Evolutionary conservation across 441 rosid species (phyloP), one percentile per base, ranked within the genome.

Genomic region (Erodium moschatum): DNA sequence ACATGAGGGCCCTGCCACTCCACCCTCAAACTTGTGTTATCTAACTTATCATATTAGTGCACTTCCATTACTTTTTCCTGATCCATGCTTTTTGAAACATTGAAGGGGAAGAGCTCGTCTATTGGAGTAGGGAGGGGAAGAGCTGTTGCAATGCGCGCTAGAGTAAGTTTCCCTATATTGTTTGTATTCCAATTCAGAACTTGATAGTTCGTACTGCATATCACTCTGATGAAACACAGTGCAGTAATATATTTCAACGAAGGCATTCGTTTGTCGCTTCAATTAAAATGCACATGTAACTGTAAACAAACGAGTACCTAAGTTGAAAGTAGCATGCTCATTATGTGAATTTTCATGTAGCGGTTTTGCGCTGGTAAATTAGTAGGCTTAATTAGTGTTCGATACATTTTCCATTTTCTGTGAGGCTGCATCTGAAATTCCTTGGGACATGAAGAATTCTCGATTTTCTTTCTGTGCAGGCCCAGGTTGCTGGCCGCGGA

Each of bases 41-140:
- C 27, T 24, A 24, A 24, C 27, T 33, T 56, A 56, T 18, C 29
- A 56, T 24, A 6, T 56, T 56, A 44, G 21, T 12, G 1, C 11
- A 33, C 6, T 64, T 48, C 21, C 16, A 52, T 4, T 50, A n/a
- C 58, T 6, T 46, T 19, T 70, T 66, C 15, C 70, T 72, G 6
- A 69, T 46, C 20, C 42, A 12, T 65, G 65, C 20, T 9, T 44
- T 44, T 10, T 54, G 12, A 58, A 48, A 71, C 69, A 75, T 70
- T 83, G 80, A 73, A 95, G 99, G 99, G 98, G 73, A 95, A 95
- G 85, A 89, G 96, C 80, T 83, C 97, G 46, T 84, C 99, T 18
- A 79, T 91, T 11, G 98, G 98, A 72, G 98, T 95, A 79, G 99
- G 99, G 71, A 87, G 97, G 78, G 99, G 99, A 46, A 87, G 97